These are phyloP conservation scores for Pythium aristosporum DNA, from an alignment of 352 stramenopile species.

Conservation along the genomic window DNA sequence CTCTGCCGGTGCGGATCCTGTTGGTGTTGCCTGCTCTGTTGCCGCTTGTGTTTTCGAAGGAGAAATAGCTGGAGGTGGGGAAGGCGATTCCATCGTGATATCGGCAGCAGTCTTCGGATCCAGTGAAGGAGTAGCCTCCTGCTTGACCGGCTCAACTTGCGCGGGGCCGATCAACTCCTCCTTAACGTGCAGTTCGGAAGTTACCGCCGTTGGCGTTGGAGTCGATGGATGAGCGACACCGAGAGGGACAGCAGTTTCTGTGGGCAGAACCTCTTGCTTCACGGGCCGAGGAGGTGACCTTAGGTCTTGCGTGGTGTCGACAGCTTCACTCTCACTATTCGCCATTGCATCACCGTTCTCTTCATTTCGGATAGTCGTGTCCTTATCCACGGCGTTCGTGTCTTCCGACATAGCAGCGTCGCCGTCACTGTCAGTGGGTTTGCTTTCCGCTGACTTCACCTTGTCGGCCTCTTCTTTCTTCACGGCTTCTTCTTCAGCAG, in stretches of 20 bases:
- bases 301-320: background rate
- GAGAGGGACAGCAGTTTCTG: background rate
- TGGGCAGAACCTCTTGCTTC: conserved; percentile 5
- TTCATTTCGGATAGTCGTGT: background rate
- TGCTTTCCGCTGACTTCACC: conserved; percentile 7
- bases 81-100: background rate
- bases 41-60: background rate
- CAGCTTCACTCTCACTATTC: background rate
- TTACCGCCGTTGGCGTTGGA: background rate
- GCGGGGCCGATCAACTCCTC: background rate
- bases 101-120: background rate
- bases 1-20: background rate
- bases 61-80: background rate
- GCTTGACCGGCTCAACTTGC: background rate
- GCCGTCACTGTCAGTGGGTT: background rate
- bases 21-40: background rate
- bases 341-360: background rate
- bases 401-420: conserved; percentile 8
- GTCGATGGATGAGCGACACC: background rate
- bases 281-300: background rate
- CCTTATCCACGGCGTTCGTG: conserved; percentile 17
- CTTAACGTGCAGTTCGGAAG: background rate
- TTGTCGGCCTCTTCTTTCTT: conserved; percentile 18
- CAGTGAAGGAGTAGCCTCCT: background rate
- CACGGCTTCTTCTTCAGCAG: conserved; percentile 19